Percentiles rank a stretch among this genome's conserved stretches.
These are phyloP conservation scores for Talaromyces ruber DNA, from an alignment of 495 filamentous ascomycete genomes.

Conservation along the genomic window DNA sequence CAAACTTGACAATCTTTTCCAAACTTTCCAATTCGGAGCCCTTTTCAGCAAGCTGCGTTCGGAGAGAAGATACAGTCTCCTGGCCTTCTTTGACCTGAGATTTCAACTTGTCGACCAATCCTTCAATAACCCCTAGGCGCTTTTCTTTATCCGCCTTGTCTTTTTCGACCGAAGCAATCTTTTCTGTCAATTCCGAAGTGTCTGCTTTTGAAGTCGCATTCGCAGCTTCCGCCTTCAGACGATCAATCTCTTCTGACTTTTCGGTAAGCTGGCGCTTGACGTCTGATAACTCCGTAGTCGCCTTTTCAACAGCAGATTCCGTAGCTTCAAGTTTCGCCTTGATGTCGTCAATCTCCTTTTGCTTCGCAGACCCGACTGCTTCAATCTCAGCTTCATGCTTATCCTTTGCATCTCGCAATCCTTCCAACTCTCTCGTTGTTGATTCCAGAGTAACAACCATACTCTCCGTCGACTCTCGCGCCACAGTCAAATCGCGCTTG, in stretches of 20 bases:
- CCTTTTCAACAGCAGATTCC: slow-evolving; percentile 37
- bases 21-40: slow-evolving; percentile 16
- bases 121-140: slow-evolving; percentile 40
- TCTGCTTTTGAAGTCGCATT: slow-evolving; percentile 27
- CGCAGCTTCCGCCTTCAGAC: slow-evolving; percentile 31
- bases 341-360: slow-evolving; percentile 31
- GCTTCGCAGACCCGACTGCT: slow-evolving; percentile 19
- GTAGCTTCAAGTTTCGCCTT: slow-evolving; percentile 29
- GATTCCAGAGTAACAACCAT: slow-evolving; percentile 56
- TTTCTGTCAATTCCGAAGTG: slow-evolving; percentile 9
- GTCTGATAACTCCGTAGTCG: slow-evolving; percentile 37
- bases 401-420: slow-evolving; percentile 49
- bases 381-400: slow-evolving; percentile 41
- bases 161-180: slow-evolving; percentile 25
- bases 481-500: slow-evolving; percentile 42
- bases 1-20: slow-evolving; percentile 28
- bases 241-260: slow-evolving; percentile 43
- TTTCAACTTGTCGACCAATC: slow-evolving; percentile 42
- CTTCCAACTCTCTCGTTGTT: slow-evolving; percentile 48
- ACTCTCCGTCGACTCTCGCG: slow-evolving; percentile 56
- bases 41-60: slow-evolving; percentile 30
- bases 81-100: slow-evolving; percentile 42
- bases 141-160: slow-evolving; percentile 42
- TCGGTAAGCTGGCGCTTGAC: slow-evolving; percentile 48
- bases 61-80: slow-evolving; percentile 33